These are phyloP conservation scores for Barnettozyma hawaiiensis DNA, from an alignment of 1,139 yeast species.

Conservation along the genomic window DNA sequence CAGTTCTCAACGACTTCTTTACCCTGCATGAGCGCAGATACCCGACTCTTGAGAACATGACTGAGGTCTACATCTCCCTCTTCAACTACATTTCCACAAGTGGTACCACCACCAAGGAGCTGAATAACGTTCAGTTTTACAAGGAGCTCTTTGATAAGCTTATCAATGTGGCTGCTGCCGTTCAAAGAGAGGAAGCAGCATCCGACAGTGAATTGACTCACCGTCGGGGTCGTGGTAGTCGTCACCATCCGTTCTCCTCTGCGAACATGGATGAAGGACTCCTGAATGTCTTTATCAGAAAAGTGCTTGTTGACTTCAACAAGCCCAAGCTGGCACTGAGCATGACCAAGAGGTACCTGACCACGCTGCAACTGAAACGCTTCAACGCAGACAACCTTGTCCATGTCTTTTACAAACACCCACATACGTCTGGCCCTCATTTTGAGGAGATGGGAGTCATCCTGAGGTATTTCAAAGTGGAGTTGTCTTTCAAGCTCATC, in stretches of 20 bases:
- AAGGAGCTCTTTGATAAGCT: slow-evolving; percentile 10
- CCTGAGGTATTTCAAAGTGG: slow-evolving; percentile 13
- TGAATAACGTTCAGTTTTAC: slow-evolving; percentile 1
- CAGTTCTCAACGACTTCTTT: slow-evolving; percentile 17
- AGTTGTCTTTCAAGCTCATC: slow-evolving; percentile 11
- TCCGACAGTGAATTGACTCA: neutral
- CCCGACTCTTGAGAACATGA: slow-evolving; percentile 15
- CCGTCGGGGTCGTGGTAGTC: too few species aligned
- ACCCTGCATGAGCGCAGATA: neutral
- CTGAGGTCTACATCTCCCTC: slow-evolving; percentile 17
- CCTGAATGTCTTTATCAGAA: slow-evolving; percentile 14
- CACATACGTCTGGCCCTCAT: slow-evolving; percentile 8
- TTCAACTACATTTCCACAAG: slow-evolving; percentile 10
- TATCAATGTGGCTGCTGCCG: slow-evolving; percentile 1
- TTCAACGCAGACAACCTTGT: slow-evolving; percentile 15
- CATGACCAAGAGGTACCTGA: slow-evolving; percentile 14
- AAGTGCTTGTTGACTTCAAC: slow-evolving; percentile 7
- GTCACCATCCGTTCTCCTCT: slow-evolving; percentile 11
- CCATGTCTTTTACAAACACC: slow-evolving; percentile 17
- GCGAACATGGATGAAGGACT: slow-evolving; percentile 15
- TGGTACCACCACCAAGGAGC: slow-evolving; percentile 4
- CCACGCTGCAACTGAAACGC: slow-evolving; percentile 1
- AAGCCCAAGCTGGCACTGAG: slow-evolving; percentile 16
- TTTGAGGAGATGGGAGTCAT: slow-evolving; percentile 11
- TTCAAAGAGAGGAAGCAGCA: slow-evolving; percentile 2